Evolutionary conservation across 495 filamentous ascomycete genomes (phyloP), one percentile per base, ranked within the genome.

Genomic region (Xylaria acuta): DNA sequence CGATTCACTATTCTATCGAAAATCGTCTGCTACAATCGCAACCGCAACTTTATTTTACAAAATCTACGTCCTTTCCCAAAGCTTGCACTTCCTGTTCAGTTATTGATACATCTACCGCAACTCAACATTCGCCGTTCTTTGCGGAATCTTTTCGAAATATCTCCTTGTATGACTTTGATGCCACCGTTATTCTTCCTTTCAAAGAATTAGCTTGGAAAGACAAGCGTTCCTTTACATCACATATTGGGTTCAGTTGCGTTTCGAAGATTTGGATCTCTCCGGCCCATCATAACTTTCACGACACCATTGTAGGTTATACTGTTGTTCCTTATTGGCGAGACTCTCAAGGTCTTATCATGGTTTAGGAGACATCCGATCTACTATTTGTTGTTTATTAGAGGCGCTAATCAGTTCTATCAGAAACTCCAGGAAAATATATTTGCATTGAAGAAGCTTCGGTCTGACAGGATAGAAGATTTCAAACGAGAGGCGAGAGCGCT

Each of bases 361-460:
- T 16, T 5, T 5, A 14, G 11, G 9, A 54, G 9, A 22, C 27
- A 7, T 32, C 5, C 3, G 1, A 16, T 6, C 53, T 0, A 3
- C 32, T 32, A 7, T 2, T 12, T 16, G 0, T 18, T 18, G 16
- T 22, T 14, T 1, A 14, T 16, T 12, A 22, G 32, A 38, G 20
- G 34, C 7, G 32, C 34, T 60, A 22, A 60, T 22, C 5, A 22
- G 58, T 60, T 2, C 14, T 22, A 18, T 7, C 3, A 60, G 34
- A 38, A 38, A n/a, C 2, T 3, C 32, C 25, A 12, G 18, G 38
- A 22, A 36, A 60, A 60, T 12, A 36, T 34, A 36, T 60, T 60
- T 38, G 58, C 58, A 22, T 22, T 60, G 58, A 60, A 60, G 34
- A 60, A 60, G n/a, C 58, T 60, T 38, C 32, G 6, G 2, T 60